phyloP scores from a whole-genome alignment of 192 early-diverging fungal species.

The Powellomyces hirtus region DNA sequence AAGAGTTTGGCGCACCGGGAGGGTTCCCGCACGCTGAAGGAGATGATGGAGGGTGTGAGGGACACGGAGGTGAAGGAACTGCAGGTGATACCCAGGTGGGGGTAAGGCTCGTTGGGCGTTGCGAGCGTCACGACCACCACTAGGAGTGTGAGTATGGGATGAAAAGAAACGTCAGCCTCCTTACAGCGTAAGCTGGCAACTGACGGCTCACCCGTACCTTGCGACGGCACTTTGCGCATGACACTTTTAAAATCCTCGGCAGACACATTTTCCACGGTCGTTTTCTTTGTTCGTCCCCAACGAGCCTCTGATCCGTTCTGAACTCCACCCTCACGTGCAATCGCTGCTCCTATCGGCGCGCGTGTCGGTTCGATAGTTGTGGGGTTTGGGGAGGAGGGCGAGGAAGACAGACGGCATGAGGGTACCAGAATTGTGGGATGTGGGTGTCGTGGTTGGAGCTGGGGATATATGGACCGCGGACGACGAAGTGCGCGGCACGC shows the following conservation, averaged over 20 bases:
- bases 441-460: no score
- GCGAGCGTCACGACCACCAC: constrained; percentile 20
- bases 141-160: neutral
- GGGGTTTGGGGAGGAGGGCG: no score
- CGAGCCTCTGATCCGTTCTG: no score
- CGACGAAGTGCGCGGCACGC: no score
- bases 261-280: no score
- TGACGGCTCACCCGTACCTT: constrained; percentile 29
- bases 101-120: neutral
- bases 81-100: constrained; percentile 55
- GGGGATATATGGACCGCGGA: no score
- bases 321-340: no score
- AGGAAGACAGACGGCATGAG: no score
- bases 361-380: no score
- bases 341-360: no score
- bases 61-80: constrained; percentile 67
- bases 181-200: neutral
- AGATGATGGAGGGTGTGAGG: constrained; percentile 58
- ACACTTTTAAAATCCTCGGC: constrained; percentile 47
- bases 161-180: neutral
- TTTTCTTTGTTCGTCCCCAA: no score
- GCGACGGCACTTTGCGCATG: constrained; percentile 63
- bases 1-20: constrained; percentile 40
- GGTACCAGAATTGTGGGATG: no score
- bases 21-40: constrained; percentile 62